phyloP scores from a whole-genome alignment of 805 yeast genomes.

The Candida taoyuanica region DNA sequence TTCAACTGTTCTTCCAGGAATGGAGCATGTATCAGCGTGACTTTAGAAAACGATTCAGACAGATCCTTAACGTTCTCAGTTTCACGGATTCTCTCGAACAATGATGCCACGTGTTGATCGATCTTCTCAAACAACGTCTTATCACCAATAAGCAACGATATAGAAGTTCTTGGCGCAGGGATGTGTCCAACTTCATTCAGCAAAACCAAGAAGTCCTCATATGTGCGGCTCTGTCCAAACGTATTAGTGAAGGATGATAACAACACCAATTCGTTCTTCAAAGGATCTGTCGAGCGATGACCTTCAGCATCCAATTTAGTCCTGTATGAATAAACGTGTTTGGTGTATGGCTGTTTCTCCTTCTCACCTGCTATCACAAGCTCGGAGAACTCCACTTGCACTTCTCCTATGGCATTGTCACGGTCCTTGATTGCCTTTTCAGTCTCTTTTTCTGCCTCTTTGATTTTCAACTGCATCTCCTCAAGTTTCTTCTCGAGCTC shows the following conservation, averaged over 20 bases:
- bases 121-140: slow-evolving; percentile 6
- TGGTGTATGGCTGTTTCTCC: slow-evolving; percentile 2
- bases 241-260: slow-evolving; percentile 12
- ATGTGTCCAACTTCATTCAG: slow-evolving; percentile 7
- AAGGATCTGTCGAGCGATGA: slow-evolving; percentile 6
- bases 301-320: slow-evolving; percentile 6
- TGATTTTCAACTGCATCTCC: slow-evolving; percentile 1
- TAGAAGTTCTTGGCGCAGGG: slow-evolving; percentile 13
- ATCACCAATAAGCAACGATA: slow-evolving; percentile 17
- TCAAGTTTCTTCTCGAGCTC: slow-evolving; percentile 5
- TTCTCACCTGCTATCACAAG: not conserved
- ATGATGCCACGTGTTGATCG: slow-evolving; percentile 3
- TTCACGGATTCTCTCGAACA: slow-evolving; percentile 7
- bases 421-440: slow-evolving; percentile 1
- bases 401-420: not conserved
- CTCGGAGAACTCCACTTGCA: slow-evolving; percentile 4
- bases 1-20: slow-evolving; percentile 11
- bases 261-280: slow-evolving; percentile 14
- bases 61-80: slow-evolving; percentile 6
- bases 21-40: slow-evolving; percentile 24
- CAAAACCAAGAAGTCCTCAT: slow-evolving; percentile 14
- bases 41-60: slow-evolving; percentile 14
- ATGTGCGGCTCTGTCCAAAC: slow-evolving; percentile 13
- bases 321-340: slow-evolving; percentile 9
- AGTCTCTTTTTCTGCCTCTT: slow-evolving; percentile 2